Conservation (phyloP, 345 rosid genomes). For the Turnera subulata region DNA sequence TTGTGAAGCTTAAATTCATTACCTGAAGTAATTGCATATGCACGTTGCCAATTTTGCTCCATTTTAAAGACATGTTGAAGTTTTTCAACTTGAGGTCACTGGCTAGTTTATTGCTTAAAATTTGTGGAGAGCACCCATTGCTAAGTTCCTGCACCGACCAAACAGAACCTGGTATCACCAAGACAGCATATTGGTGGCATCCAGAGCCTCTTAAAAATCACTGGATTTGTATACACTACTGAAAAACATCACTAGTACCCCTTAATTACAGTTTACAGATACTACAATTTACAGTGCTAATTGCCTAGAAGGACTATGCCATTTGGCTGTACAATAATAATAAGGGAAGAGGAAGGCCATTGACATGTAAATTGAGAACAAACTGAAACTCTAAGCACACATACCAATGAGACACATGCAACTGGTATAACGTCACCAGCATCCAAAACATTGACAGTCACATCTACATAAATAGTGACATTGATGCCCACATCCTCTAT, state of each 20-base stretch:
- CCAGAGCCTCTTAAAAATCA: no score
- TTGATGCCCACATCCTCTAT: slow-evolving; percentile 33
- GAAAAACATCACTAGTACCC: no score
- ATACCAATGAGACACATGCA: slow-evolving; percentile 59
- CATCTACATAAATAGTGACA: slow-evolving; percentile 42
- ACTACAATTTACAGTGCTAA: no score
- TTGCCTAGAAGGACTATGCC: no score
- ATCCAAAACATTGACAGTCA: slow-evolving; percentile 46
- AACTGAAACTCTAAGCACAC: slow-evolving; percentile 13
- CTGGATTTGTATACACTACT: no score
- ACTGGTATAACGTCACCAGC: slow-evolving; percentile 41
- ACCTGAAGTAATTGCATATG: slow-evolving; percentile 51
- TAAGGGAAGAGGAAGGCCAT: background rate
- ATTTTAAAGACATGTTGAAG: slow-evolving; percentile 44
- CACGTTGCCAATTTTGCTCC: slow-evolving; percentile 55
- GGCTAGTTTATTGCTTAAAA: slow-evolving; percentile 40
- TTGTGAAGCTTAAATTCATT: background rate
- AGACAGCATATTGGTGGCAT: background rate
- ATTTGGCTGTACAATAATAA: background rate
- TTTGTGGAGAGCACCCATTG: slow-evolving; percentile 44
- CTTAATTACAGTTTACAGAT: no score
- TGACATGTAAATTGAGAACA: background rate
- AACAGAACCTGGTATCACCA: background rate
- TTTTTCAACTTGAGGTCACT: slow-evolving; percentile 41
- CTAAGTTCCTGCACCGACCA: slow-evolving; percentile 39